Base-by-base conservation (phyloP, 2,329 filamentous ascomycete species). In the Bisporella sp. region DNA sequence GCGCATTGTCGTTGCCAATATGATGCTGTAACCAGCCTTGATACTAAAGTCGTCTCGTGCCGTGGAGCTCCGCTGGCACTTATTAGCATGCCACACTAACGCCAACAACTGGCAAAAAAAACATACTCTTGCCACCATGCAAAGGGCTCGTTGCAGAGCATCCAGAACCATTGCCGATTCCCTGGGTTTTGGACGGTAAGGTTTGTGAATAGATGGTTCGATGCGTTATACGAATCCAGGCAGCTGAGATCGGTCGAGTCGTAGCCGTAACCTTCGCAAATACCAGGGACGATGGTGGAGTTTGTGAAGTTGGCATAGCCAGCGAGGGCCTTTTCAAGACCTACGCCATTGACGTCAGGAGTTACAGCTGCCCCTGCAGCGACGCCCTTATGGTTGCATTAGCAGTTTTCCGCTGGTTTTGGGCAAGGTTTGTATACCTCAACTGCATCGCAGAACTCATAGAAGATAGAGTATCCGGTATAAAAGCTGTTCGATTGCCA, bases 101-200 rank as follows among this genome's bases (percentile, higher is more conserved):
- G 31, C 33, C 12, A 31, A 29, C 2, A 42, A 62, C 71, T 58
- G 62, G 73, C 68, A 21, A 3, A 21, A 21, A 21, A 21, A 21
- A 21, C 21, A 21, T 21, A 21, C 21, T 73, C 72, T 61, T 80
- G 76, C 72, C 74, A 82, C 63, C 73, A 79, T 49, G 68, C 74
- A 51, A 79, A 74, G n/a, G 80, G 79, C 62, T 84, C 77, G 60
- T 84, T 83, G 69, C 81, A 84, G 1, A 73, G 69, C 64, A 82
- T 72, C 79, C 80, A 84, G 6, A 69, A 62, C 79, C 78, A 84
- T 54, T 80, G 76, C 0, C 77, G 66, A 55, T 77, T 70, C 31
- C 68, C 57, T 0, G 59, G 48, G 60, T 82, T 82, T 45, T 55
- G 56, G 5, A 76, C 66, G 1, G 65, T 67, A 13, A 60, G 64